Percentiles rank a stretch among this genome's conserved stretches.
Evolutionary conservation across 2,329 filamentous ascomycete genomes (phyloP).

Genomic region (Aspergillus sp.): DNA sequence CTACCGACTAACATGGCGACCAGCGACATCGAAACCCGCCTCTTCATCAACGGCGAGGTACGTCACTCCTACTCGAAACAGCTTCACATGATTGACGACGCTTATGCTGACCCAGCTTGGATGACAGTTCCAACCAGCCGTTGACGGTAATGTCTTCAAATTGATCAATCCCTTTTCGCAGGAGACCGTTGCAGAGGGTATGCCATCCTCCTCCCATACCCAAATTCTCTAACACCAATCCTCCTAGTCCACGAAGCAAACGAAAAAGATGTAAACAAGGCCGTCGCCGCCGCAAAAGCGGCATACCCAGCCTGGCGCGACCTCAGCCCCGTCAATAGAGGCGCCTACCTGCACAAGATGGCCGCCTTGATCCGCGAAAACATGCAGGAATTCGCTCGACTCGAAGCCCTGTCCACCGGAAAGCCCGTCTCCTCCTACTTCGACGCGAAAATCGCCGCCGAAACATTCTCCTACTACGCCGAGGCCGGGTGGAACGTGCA

Average conservation of each 20-base stretch:
- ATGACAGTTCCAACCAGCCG: conserved; percentile 25
- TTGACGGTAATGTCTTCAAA: conserved; percentile 27
- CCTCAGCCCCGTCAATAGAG: conserved; percentile 30
- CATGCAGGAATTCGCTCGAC: conserved; percentile 28
- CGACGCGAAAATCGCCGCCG: conserved; percentile 20
- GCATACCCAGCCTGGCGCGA: conserved; percentile 39
- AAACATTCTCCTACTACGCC: conserved; percentile 26
- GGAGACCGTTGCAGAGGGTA: conserved; percentile 28
- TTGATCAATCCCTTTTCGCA: conserved; percentile 29
- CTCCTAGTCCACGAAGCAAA: conserved; percentile 30
- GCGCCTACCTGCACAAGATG: conserved; percentile 31
- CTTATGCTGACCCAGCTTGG: background rate
- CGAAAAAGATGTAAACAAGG: conserved; percentile 32
- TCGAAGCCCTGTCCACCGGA: conserved; percentile 38
- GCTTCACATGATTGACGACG: background rate
- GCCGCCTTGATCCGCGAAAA: conserved; percentile 28
- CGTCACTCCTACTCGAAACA: background rate
- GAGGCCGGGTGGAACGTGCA: conserved; percentile 27
- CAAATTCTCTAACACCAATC: background rate
- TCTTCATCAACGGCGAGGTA: conserved; percentile 35
- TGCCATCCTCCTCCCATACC: background rate
- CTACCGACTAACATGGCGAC: conserved; percentile 6
- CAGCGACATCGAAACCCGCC: conserved; percentile 25
- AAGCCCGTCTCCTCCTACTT: conserved; percentile 29
- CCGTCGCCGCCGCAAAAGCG: conserved; percentile 33